phyloP scores from a whole-genome alignment of 2,329 filamentous ascomycete genomes.

The Xylaria sp. region DNA sequence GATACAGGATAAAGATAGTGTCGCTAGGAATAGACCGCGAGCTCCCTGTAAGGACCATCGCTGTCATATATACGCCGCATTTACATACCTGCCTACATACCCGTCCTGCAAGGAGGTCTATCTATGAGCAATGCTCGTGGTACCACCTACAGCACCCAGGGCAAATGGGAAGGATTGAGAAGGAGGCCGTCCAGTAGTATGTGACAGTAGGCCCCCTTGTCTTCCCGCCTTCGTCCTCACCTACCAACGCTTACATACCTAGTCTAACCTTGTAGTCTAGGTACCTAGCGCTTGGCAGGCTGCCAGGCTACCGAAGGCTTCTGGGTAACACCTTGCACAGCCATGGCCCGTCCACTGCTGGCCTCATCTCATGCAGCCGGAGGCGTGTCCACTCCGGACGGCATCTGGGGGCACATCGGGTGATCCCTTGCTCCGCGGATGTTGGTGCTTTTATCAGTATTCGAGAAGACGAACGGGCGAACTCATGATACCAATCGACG shows the following conservation, averaged over 20 bases:
- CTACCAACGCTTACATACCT: background rate
- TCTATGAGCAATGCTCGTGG: conserved; percentile 2
- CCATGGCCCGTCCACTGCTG: conserved; percentile 20
- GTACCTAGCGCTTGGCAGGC: background rate
- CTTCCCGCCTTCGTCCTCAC: background rate
- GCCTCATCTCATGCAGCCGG: conserved; percentile 24
- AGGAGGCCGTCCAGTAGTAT: conserved; percentile 15
- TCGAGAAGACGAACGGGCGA: background rate
- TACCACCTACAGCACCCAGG: background rate
- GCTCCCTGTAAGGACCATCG: conserved; percentile 6
- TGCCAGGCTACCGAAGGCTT: background rate
- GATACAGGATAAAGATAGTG: background rate
- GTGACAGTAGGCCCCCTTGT: background rate
- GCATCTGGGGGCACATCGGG: conserved; percentile 29
- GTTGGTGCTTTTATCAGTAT: conserved; percentile 4
- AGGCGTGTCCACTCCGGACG: conserved; percentile 27
- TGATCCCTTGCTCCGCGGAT: conserved; percentile 26
- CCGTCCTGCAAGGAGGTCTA: background rate
- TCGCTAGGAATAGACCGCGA: background rate
- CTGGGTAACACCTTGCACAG: conserved; percentile 20
- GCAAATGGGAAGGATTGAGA: conserved; percentile 15
- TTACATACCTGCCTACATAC: background rate
- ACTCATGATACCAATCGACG: background rate
- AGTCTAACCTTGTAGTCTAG: background rate
- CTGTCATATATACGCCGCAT: conserved; percentile 9